Evolutionary conservation across 2,329 filamentous ascomycete genomes (phyloP), one percentile per base, ranked within the genome.

Genomic region (Verticillium nonalfalfae): DNA sequence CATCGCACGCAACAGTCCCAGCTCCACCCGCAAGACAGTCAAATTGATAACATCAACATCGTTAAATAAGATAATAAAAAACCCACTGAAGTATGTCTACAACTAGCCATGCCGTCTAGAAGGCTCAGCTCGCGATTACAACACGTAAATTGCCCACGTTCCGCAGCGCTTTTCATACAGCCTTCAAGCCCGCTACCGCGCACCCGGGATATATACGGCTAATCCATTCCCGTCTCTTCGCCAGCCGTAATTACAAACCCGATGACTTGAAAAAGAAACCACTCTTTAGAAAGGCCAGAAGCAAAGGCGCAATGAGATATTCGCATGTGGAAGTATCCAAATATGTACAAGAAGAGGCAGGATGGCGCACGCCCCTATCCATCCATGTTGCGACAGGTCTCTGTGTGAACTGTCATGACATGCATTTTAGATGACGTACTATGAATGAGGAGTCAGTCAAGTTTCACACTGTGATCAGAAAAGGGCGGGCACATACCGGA

Each of bases 341-440:
- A n/a, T 50, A 57, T 60, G n/a, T 58, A 58, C 39, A 58, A 38
- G 45, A 40, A 58, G 26, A 31, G 26, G 26, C 26, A 31, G 26
- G 26, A 5, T 31, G 26, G 26, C 26, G 26, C 26, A 5, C 26
- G 26, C 26, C 26, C 26, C 26, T 31, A 5, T 31, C 5, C 26
- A 31, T 31, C 26, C 26, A 31, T 31, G 26, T 31, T 31, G 5
- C 26, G 26, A 31, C 26, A 31, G 26, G 26, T 31, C 26, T 26
- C 26, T 31, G 26, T 31, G 26, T 31, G 26, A 31, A 31, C 31
- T 10, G 33, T 36, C 35, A 36, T 36, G 35, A 13, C 35, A 36
- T 10, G 35, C 35, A 36, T 13, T 60, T 74, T 72, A 80, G 63
- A 80, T 74, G 64, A 79, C 73, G 66, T 79, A 79, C 78, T 80